A percentile compares a stretch with the other conserved stretches of the same genome.
Evolutionary conservation across 2,329 filamentous ascomycete genomes (phyloP).

Genomic region (Botrytis galanthina): DNA sequence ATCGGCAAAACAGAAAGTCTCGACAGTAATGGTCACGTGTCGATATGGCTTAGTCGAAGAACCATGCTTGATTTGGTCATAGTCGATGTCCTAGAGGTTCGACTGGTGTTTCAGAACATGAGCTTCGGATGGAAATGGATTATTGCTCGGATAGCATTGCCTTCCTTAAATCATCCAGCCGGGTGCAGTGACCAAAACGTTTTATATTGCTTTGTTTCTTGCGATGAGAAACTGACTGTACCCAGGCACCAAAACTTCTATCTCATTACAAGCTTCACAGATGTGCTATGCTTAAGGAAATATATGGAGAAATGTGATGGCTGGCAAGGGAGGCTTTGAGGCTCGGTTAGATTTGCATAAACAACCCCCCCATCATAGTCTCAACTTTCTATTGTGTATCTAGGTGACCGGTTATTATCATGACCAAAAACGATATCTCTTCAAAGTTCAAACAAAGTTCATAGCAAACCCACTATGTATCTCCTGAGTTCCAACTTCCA

Average conservation of each 20-base stretch:
- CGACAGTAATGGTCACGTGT: background rate
- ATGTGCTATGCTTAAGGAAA: background rate
- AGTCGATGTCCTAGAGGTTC: background rate
- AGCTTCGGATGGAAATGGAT: background rate
- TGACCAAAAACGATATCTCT: background rate
- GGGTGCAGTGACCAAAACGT: background rate
- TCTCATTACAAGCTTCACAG: background rate
- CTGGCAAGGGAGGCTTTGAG: background rate
- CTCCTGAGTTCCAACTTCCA: background rate
- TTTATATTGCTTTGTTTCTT: background rate
- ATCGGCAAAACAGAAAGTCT: background rate
- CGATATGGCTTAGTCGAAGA: background rate
- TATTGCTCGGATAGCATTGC: background rate
- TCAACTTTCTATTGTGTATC: background rate
- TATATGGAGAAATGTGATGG: background rate
- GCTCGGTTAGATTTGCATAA: background rate
- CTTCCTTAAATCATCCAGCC: background rate
- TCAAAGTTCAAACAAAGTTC: background rate
- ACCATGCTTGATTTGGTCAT: background rate
- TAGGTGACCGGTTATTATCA: background rate
- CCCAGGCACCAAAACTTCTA: background rate
- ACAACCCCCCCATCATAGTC: background rate
- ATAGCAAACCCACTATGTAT: background rate
- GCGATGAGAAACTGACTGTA: background rate
- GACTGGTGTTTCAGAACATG: conserved; percentile 1